Conservation (phyloP, 768 basidiomycete genomes). For the Russula ochroleuca region DNA sequence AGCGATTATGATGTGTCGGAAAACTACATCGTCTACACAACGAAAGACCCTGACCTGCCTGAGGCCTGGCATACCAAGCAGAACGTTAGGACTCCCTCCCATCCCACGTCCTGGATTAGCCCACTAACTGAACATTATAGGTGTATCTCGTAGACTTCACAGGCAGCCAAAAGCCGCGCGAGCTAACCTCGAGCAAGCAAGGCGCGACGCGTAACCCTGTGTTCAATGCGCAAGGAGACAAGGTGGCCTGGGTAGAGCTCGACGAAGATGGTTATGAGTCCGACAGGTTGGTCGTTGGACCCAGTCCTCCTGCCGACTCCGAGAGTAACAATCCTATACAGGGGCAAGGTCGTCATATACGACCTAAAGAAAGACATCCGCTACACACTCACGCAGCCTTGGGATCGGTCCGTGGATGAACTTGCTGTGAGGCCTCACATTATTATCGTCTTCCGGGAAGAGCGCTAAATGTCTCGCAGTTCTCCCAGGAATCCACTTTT, state of each 20-base stretch:
- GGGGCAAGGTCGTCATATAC: conserved; percentile 74
- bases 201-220: conserved; percentile 76
- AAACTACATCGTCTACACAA: conserved; percentile 71
- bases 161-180: conserved; percentile 47
- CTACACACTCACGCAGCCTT: conserved; percentile 70
- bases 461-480: conserved; percentile 41
- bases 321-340: conserved; percentile 30
- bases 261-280: conserved; percentile 86
- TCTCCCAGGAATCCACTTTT: conserved; percentile 63
- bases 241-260: conserved; percentile 85
- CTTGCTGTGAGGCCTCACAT: conserved; percentile 46
- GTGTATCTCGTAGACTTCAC: conserved; percentile 64
- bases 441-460: background rate
- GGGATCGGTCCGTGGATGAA: conserved; percentile 76
- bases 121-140: conserved; percentile 36
- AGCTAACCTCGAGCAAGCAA: conserved; percentile 79
- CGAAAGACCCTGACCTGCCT: conserved; percentile 76
- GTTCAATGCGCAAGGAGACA: conserved; percentile 60
- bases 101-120: background rate
- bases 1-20: conserved; percentile 75
- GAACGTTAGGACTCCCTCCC: conserved; percentile 47
- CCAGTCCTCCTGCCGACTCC: background rate
- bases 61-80: conserved; percentile 87
- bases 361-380: conserved; percentile 64
- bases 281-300: conserved; percentile 51